Evolutionary conservation across 345 rosid species (phyloP), one percentile per base, ranked within the genome.

Genomic region (Combretum micranthum): DNA sequence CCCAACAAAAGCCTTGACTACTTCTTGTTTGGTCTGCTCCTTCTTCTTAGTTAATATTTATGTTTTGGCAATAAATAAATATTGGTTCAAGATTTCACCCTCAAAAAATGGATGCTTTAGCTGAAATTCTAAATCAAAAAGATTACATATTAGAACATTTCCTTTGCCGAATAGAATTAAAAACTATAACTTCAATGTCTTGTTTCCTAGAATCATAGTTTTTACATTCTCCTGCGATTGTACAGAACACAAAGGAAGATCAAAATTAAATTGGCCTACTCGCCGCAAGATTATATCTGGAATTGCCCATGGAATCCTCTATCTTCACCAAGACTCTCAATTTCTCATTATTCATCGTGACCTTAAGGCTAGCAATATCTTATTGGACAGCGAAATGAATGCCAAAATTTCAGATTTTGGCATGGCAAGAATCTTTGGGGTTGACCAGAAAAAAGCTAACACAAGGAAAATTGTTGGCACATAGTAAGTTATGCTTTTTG

Each of bases 321-420:
- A 72, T 42, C 68, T 72, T 14, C 72, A 72, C 1, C 65, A 67
- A 16, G 65, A 59, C 13, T 72, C 72, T 10, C 55, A 58, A 3
- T 56, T 67, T 2, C 42, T 44, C 7, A 63, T 72, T 22, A 67
- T 72, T 55, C 71, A 71, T 47, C 64, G 64, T 6, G 71, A 66
- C 49, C 57, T 71, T 42, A 71, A 71, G 62, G 39, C 62, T 9
- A 49, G 68, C 47, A 71, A 71, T 16, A 21, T 71, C 44, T 37
- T 71, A 18, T 21, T 62, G 19, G 71, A 71, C 44, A 43, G 32
- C 0, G 37, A 62, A 9, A 66, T 62, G 71, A 62, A 15, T 20
- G 63, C 76, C 1, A 71, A 71, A 50, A 71, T 71, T 15, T 25
- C 67, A 52, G 75, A 71, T 44, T 71, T 71, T 61, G 75, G 71